These are phyloP conservation scores for Cafeteria roenbergensis DNA, from an alignment of 108 stramenopile genomes.

Conservation along the genomic window DNA sequence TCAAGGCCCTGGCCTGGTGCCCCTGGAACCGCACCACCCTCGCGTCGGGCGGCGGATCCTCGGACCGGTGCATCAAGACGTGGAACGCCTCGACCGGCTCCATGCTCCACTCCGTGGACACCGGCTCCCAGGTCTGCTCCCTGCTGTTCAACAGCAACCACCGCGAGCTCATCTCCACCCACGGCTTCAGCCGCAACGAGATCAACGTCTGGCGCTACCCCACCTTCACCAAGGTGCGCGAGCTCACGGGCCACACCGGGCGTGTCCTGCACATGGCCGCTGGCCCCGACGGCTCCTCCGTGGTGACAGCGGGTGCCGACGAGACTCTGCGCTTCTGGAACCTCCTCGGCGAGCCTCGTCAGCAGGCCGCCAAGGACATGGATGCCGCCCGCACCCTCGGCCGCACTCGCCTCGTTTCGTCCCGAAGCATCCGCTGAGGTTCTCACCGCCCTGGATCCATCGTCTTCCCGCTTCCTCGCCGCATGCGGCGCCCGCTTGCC, in stretches of 20 bases:
- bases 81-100: slow-evolving; percentile 93
- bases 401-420: too few species aligned
- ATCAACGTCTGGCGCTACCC: slow-evolving; percentile 90
- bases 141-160: slow-evolving; percentile 83
- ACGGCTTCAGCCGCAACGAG: slow-evolving; percentile 91
- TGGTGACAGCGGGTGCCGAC: slow-evolving; percentile 90
- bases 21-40: slow-evolving; percentile 84
- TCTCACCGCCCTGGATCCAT: too few species aligned
- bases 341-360: slow-evolving; percentile 66
- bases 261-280: slow-evolving; percentile 82
- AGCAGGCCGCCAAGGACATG: slow-evolving; percentile 7
- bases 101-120: slow-evolving; percentile 83
- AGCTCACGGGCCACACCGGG: slow-evolving; percentile 82
- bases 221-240: slow-evolving; percentile 79
- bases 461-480: too few species aligned
- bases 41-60: slow-evolving; percentile 90
- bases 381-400: too few species aligned
- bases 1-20: slow-evolving; percentile 96
- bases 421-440: too few species aligned
- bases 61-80: slow-evolving; percentile 94
- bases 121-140: slow-evolving; percentile 88
- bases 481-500: too few species aligned
- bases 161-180: slow-evolving; percentile 83
- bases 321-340: slow-evolving; percentile 98
- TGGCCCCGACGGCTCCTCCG: slow-evolving; percentile 79